Conservation (phyloP, 345 rosid genomes). For the Arabidopsis suecica region DNA sequence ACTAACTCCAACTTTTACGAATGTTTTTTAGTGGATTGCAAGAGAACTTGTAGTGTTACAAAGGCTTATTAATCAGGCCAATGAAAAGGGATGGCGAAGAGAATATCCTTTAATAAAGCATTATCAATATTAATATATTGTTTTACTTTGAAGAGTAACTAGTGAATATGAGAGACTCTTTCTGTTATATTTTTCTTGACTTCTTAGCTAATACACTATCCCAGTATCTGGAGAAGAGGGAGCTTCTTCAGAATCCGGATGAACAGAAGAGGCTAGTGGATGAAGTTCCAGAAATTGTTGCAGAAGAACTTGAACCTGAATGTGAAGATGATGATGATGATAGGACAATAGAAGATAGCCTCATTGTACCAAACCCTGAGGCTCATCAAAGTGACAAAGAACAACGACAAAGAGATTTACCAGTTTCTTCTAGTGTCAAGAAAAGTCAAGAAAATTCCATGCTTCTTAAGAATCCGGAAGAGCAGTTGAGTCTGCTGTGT, state of each 20-base stretch:
- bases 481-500: conserved; percentile 56
- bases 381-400: conserved; percentile 17
- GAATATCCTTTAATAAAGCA: conserved; percentile 73
- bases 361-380: conserved; percentile 8
- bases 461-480: conserved; percentile 64
- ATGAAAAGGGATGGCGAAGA: conserved; percentile 85
- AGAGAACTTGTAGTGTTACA: conserved; percentile 63
- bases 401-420: conserved; percentile 24
- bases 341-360: conserved; percentile 28
- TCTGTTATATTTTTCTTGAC: conserved; percentile 55
- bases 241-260: conserved; percentile 61
- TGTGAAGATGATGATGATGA: conserved; percentile 47
- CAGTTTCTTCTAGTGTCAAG: conserved; percentile 16
- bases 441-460: neutral
- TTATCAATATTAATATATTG: neutral
- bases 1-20: conserved; percentile 28
- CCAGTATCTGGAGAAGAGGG: conserved; percentile 69
- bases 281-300: conserved; percentile 70
- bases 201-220: conserved; percentile 55
- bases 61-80: conserved; percentile 68
- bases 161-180: neutral
- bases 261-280: conserved; percentile 61
- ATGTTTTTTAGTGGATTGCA: conserved; percentile 66
- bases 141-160: neutral
- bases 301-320: conserved; percentile 59